Evolutionary conservation across 208 protist genomes (phyloP).

Genomic region (Trypanosoma vivax): DNA sequence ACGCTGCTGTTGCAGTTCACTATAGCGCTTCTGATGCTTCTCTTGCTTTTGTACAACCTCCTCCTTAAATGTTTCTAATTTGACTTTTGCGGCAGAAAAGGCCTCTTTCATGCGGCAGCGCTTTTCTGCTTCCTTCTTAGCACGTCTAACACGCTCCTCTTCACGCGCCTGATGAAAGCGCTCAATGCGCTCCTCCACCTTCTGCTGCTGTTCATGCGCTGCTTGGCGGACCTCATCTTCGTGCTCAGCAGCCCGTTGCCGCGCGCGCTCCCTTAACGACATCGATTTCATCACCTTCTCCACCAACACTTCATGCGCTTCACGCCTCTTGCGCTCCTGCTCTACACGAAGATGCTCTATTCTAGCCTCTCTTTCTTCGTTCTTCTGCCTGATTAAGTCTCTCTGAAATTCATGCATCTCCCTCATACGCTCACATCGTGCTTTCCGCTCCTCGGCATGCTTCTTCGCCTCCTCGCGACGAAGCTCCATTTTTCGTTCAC

Average conservation of each 20-base stretch:
- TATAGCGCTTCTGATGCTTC: conserved; percentile 33
- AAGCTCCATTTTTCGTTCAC: conserved; percentile 25
- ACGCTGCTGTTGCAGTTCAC: conserved; percentile 22
- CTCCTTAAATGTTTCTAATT: conserved; percentile 27
- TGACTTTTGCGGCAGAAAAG: conserved; percentile 14
- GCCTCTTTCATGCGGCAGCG: conserved; percentile 30
- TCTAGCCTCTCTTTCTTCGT: conserved; percentile 44
- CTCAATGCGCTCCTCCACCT: conserved; percentile 46
- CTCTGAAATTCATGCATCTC: conserved; percentile 37
- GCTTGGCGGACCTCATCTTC: conserved; percentile 40
- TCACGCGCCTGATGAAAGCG: conserved; percentile 33
- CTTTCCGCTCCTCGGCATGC: conserved; percentile 49
- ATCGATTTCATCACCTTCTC: conserved; percentile 39
- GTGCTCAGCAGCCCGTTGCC: conserved; percentile 33
- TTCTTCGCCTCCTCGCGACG: conserved; percentile 27
- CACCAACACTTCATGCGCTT: conserved; percentile 30
- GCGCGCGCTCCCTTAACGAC: conserved; percentile 38
- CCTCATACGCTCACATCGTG: conserved; percentile 41
- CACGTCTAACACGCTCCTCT: conserved; percentile 27
- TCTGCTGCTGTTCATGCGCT: conserved; percentile 42
- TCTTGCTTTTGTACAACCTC: conserved; percentile 21
- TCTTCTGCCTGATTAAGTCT: conserved; percentile 25
- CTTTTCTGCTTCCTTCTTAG: conserved; percentile 32
- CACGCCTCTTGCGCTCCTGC: conserved; percentile 24
- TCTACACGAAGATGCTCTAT: conserved; percentile 18